Base-by-base conservation (phyloP, 164 flowering plant genomes). In the Vitis amurensis region DNA sequence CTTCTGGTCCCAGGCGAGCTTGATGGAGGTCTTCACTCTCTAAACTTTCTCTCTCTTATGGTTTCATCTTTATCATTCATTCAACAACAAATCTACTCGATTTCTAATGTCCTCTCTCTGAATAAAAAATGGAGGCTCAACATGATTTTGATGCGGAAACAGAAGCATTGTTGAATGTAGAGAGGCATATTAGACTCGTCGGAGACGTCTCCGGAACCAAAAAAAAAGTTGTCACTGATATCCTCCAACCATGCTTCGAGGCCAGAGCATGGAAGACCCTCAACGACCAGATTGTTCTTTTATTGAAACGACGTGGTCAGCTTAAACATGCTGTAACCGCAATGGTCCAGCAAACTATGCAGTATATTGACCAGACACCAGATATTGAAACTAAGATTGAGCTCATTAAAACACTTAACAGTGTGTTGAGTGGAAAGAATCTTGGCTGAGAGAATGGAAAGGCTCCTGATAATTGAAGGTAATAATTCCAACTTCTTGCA, bases 301-400 rank as follows among this genome's bases (percentile, higher is more conserved):
- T 94, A 52, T 94, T 96, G 13, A 91, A 94, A 77, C 84, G 95
- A 27, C 89, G 98, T n/a, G 98, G 97, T 49, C 98, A 94, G 72
- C 88, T 92, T 37, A 94, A 92, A 74, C 97, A 92, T 97, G 97
- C 94, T 64, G 95, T 91, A 53, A 86, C 97, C 63, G 93, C 94
- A 7, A 91, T 95, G 94, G 98, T 92, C 66, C 95, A 94, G 78
- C 97, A 91, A 81, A 97, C 98, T 5, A 91, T 95, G 97, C 23
- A 19, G 66, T 92, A 91, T 73, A 92, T 92, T 77, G 99, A 91
- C 55, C 81, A 91, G 83, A 92, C 97, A 13, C 97, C 98, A 30
- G 97, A 92, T 80, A 48, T 91, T 74, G 98, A 92, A 68, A 82
- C 98, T 64, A 87, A 91, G 30, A 67, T 91, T 48, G 97, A 95